Evolutionary conservation across 2,329 filamentous ascomycete species (phyloP), one percentile per base, ranked within the genome.

Genomic region (Catunica adiposa): DNA sequence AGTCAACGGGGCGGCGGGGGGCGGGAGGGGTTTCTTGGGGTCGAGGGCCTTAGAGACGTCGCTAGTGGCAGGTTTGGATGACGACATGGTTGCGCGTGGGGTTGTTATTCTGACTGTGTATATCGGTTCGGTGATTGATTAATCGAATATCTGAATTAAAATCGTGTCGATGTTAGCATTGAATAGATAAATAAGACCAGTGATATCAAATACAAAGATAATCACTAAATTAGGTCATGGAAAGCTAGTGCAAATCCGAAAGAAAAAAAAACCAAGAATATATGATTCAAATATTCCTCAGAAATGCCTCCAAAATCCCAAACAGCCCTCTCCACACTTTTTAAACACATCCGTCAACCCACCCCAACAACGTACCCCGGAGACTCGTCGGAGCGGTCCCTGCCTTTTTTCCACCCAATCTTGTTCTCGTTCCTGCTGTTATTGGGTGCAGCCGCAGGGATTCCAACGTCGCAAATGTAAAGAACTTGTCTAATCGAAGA

Each of bases 1-100:
- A n/a, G n/a, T n/a, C n/a, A n/a, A 59, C 58, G 17, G 63, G 62
- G 3, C 56, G 60, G 14, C 60, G 23, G 59, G 55, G 25, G 58
- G 55, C 6, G 51, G 50, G 11, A 56, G 48, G 4, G 53, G 14
- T 9, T 52, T 55, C 11, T 51, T 44, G 3, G 53, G 29, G n/a
- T 58, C 56, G 48, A 55, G 44, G 22, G 48, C 48, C 29, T 31
- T 38, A 1, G 48, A 46, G 15, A 48, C 26, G n/a, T 25, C 46
- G 40, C 22, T 44, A 25, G 50, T 38, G 42, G 48, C 23, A 26
- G 15, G 26, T 11, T 34, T 52, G 15, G 48, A 40, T 26, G 25
- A 9, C 9, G 47, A 46, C 17, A 47, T 42, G 7, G 46, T 31
- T 11, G 56, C 22, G 8, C 51, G 29, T 53, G 50, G 48, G 46